Conservation (phyloP, 2,329 filamentous ascomycete genomes). For the Trichoderma aggressivum region DNA sequence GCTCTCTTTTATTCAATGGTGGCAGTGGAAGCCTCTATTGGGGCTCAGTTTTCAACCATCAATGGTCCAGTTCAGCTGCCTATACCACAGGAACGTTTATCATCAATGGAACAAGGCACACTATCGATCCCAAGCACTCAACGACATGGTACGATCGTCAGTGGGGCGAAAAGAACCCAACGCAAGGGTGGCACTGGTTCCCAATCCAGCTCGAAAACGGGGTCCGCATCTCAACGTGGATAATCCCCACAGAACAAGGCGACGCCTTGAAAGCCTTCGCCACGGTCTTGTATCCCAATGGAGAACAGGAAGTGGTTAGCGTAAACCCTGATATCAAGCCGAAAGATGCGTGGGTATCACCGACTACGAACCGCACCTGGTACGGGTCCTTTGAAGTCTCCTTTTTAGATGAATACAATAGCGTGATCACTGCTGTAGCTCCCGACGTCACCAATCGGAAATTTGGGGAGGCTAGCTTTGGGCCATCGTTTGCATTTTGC, state of each 20-base stretch:
- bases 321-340: background rate
- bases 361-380: background rate
- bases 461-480: background rate
- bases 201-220: background rate
- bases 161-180: background rate
- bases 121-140: background rate
- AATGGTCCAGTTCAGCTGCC: background rate
- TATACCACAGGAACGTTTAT: background rate
- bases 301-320: background rate
- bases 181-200: background rate
- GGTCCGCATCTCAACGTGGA: background rate
- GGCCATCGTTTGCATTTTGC: background rate
- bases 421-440: background rate
- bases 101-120: background rate
- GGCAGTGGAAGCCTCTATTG: background rate
- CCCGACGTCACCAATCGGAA: background rate
- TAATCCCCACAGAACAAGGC: background rate
- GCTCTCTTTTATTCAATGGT: background rate
- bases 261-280: background rate
- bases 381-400: background rate
- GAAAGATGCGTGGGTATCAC: background rate
- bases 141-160: background rate
- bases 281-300: background rate
- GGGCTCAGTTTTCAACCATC: background rate
- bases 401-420: background rate